Conservation (phyloP, 768 basidiomycete genomes). For the Mrakia blollopis region DNA sequence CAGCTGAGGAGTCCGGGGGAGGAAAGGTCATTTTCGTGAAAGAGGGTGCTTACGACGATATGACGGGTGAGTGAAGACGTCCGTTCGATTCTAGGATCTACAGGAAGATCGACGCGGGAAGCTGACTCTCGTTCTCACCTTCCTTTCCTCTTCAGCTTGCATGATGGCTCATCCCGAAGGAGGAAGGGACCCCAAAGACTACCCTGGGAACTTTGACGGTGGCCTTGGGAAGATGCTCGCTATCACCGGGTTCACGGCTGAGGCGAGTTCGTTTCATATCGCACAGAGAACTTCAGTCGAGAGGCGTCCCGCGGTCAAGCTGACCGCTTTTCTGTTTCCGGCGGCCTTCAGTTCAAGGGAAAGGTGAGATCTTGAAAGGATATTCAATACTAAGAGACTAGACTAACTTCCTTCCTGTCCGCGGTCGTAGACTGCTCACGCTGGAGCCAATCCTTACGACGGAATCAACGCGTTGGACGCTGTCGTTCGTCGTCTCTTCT, state of each 20-base stretch:
- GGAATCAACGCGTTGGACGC: constrained; percentile 39
- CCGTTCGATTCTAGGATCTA: too few species aligned
- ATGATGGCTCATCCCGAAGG: constrained; percentile 40
- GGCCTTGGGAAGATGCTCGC: constrained; percentile 25
- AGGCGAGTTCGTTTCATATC: constrained; percentile 16
- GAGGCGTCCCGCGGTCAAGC: too few species aligned
- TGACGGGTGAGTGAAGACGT: constrained; percentile 50
- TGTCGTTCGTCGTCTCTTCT: constrained; percentile 30
- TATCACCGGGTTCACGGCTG: constrained; percentile 36
- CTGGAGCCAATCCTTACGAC: constrained; percentile 38
- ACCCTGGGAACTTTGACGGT: constrained; percentile 14
- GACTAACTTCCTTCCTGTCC: too few species aligned
- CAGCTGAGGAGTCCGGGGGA: constrained; percentile 69
- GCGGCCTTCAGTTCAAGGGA: constrained; percentile 33
- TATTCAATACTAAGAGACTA: too few species aligned
- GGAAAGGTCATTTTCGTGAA: constrained; percentile 70
- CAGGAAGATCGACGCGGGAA: not conserved
- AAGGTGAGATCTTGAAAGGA: not conserved
- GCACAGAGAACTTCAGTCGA: not conserved
- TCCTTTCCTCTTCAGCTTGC: constrained; percentile 30
- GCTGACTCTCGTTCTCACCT: not conserved
- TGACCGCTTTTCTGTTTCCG: not conserved
- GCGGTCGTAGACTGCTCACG: constrained; percentile 35
- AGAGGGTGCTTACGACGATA: constrained; percentile 65
- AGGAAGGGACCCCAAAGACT: constrained; percentile 31